These are phyloP conservation scores for Psidium guajava DNA, from an alignment of 345 rosid genomes.

Conservation along the genomic window DNA sequence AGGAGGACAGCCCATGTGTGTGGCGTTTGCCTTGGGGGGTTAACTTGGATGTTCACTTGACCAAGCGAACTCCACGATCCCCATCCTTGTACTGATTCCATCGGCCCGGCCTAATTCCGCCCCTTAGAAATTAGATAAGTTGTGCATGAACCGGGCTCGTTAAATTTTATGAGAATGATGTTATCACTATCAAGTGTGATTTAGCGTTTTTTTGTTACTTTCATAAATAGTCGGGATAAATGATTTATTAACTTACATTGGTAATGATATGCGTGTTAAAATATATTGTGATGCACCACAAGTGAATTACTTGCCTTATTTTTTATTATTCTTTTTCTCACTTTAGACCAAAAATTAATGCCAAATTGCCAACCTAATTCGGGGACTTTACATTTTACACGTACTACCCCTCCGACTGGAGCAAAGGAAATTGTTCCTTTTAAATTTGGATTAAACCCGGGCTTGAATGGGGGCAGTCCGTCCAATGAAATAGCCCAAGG, in stretches of 20 bases:
- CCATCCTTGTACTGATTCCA: not conserved
- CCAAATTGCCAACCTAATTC: not conserved
- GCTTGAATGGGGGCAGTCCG: not conserved
- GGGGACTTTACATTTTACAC: not conserved
- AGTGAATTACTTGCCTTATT: too few relatives aligned
- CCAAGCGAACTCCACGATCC: not conserved
- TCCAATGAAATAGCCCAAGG: not conserved
- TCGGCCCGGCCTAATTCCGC: not conserved
- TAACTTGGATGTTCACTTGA: not conserved
- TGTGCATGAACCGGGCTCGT: not conserved
- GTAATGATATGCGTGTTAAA: too few relatives aligned
- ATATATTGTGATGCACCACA: not conserved
- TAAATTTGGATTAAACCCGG: not conserved
- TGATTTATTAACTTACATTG: too few relatives aligned
- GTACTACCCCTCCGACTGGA: not conserved
- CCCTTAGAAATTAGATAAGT: not conserved
- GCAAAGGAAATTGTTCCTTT: not conserved
- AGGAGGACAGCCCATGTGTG: not conserved
- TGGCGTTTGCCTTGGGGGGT: not conserved
- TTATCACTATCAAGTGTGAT: not conserved
- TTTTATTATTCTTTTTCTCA: too few relatives aligned
- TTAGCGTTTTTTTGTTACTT: not conserved
- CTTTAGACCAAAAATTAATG: too few relatives aligned
- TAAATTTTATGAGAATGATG: not conserved
- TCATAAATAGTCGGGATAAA: not conserved